Base-by-base conservation (phyloP, 192 early-diverging fungal species). In the Podila clonocystis region DNA sequence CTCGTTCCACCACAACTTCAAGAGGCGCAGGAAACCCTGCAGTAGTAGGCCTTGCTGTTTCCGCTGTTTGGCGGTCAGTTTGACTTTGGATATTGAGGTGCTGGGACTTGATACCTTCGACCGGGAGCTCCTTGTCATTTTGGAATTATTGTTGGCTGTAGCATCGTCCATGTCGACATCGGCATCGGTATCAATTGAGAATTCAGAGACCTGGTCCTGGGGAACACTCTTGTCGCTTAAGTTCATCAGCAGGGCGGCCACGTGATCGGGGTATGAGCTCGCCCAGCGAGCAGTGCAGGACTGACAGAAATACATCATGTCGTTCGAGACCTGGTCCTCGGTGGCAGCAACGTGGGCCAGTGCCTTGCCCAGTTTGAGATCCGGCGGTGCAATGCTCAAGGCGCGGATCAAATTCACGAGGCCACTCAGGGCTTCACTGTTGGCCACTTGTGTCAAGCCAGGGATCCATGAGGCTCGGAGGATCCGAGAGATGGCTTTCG, bases 341-440 rank as follows among this genome's bases (percentile, higher is more conserved):
- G 36, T 38, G 4, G 29, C 20, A 1, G 77, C 67, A 49, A 80
- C 68, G 50, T 66, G 34, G 33, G 68, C 66, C 28, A 80, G 24
- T 0, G 70, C 57, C 15, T 61, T 55, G 31, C 70, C 70, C 19
- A 80, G 67, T 24, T 60, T 38, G 26, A 69, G 57, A 38, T 50
- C 30, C 9, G 77, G 77, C 55, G 77, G 70, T 1, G 30, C 58
- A 22, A 67, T 24, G 3, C 50, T 33, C 5, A 85, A 68, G 9
- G 84, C 73, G 22, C 83, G 79, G 63, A 87, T 41, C 30, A 90
- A 45, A 45, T 82, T 72, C 33, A 88, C 24, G 9, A 91, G 36
- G 2, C 88, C 88, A 24, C 68, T 82, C 13, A 88, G 65, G 0
- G 87, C 87, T 58, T 91, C 89, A 29, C 85, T 79, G 26, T 79